Base-by-base conservation (phyloP, 2,329 filamentous ascomycete genomes). In the Plenodomus tracheiphilus region DNA sequence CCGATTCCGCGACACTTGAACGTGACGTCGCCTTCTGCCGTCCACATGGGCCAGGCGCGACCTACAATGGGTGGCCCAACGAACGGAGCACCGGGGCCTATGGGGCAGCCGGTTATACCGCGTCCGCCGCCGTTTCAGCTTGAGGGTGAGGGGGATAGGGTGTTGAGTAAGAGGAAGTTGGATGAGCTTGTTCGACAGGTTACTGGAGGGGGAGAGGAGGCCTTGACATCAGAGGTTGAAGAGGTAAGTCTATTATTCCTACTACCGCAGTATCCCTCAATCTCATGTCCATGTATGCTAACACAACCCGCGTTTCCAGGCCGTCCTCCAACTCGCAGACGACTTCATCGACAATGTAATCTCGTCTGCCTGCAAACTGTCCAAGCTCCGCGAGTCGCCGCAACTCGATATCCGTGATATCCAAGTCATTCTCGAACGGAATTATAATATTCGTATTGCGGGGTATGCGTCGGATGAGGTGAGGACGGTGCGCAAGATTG, bases 111-210 rank as follows among this genome's bases (percentile, higher is more conserved):
- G 0, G 89, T 90, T 2, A 82, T 97, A 52, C 79, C 86, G 46
- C 92, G 91, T 66, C 84, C 90, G 38, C 90, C 91, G 0, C 85
- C 86, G 0, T 96, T 90, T 71, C 89, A 90, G 47, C 85, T 97
- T 49, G 93, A 97, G 69, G 89, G 90, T 22, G 92, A 96, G 68
- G 91, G 91, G 20, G 91, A 97, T 64, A 87, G 92, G 37, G 88
- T 99, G 1, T 79, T 99, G n/a, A 95, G 88, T 76, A 97, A 97
- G 83, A 95, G 96, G 77, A 97, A 96, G 76, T 81, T 99, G 35
- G 92, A 99, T 66, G 93, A 97, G 70, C 81, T 99, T 32, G 92
- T 97, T 8, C 85, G 92, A 42, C 93, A 97, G 74, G 91, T 97
- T 50, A 96, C 91, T 30, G 92, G 92, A 45, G 88, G 87, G 9